These are phyloP conservation scores for Ophiorrhiza pumila DNA, from an alignment of 257 asterid species.

Conservation along the genomic window DNA sequence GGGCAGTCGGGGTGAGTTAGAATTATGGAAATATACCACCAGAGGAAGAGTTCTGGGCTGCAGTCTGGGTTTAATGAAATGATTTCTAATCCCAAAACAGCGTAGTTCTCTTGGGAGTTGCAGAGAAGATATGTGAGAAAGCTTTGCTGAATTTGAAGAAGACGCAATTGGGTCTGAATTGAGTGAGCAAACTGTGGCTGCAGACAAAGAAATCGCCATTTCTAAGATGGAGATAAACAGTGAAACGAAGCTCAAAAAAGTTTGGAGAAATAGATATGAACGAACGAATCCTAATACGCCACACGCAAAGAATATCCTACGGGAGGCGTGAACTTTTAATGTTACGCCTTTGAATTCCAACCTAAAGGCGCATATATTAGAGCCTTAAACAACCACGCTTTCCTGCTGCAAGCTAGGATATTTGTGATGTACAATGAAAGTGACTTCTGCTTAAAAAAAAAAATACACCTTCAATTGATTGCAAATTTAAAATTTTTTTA, in stretches of 20 bases:
- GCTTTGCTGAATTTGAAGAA: constrained; percentile 29
- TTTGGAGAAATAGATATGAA: constrained; percentile 4
- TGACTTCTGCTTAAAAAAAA: too few species aligned
- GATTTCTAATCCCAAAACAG: constrained; percentile 33
- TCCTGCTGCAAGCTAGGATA: too few species aligned
- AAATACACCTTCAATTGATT: too few species aligned
- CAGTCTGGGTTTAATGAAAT: constrained; percentile 23
- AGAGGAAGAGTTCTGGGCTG: constrained; percentile 39
- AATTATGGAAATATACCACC: constrained; percentile 35
- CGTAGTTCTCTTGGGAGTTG: constrained; percentile 51
- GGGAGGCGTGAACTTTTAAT: background rate
- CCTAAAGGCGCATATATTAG: background rate
- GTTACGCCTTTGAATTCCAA: background rate
- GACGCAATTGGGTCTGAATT: constrained; percentile 24
- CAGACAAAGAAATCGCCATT: constrained; percentile 70
- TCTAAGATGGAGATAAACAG: background rate
- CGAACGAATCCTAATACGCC: background rate
- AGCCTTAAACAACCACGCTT: too few species aligned
- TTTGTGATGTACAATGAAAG: too few species aligned
- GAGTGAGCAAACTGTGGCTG: constrained; percentile 24
- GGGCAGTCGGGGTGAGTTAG: background rate
- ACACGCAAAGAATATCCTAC: background rate
- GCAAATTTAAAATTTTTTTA: too few species aligned
- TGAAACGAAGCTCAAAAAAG: background rate
- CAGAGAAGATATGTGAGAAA: constrained; percentile 47